phyloP scores from a whole-genome alignment of 129 eudicot species.

The Arctium minus region DNA sequence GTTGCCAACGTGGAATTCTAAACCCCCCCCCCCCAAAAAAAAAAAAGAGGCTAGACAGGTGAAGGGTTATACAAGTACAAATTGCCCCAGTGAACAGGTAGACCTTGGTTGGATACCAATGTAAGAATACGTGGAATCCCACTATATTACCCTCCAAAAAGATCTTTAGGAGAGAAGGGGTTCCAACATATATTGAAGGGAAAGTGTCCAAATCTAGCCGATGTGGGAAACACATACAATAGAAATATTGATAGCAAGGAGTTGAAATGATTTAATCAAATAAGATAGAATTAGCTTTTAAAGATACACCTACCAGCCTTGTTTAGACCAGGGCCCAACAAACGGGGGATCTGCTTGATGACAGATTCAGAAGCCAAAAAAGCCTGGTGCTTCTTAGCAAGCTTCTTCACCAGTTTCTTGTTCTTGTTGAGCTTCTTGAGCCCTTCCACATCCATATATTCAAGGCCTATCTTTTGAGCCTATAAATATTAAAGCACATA shows the following conservation, averaged over 20 bases:
- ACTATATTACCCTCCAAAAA: too few species aligned
- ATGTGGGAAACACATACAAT: background rate
- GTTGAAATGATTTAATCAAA: background rate
- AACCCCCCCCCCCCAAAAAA: too few species aligned
- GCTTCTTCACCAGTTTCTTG: slow-evolving; percentile 57
- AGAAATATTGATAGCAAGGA: background rate
- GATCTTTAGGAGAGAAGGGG: too few species aligned
- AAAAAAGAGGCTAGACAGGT: too few species aligned
- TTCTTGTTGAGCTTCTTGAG: slow-evolving; percentile 56
- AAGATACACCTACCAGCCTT: slow-evolving; percentile 41
- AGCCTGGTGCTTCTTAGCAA: slow-evolving; percentile 54
- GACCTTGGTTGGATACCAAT: too few species aligned
- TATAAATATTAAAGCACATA: background rate
- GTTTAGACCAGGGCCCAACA: slow-evolving; percentile 59
- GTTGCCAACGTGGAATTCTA: too few species aligned
- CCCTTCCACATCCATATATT: slow-evolving; percentile 51
- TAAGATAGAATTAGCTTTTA: background rate
- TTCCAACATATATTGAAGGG: background rate
- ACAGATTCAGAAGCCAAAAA: slow-evolving; percentile 59
- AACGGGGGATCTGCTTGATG: slow-evolving; percentile 58
- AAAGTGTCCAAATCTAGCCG: background rate
- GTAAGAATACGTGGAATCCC: too few species aligned
- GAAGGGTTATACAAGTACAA: too few species aligned
- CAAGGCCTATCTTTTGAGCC: slow-evolving; percentile 56
- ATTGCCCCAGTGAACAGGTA: too few species aligned